Evolutionary conservation across 352 stramenopile species (phyloP), one percentile per base, ranked within the genome.

Genomic region (Globisporangium cystogenes): DNA sequence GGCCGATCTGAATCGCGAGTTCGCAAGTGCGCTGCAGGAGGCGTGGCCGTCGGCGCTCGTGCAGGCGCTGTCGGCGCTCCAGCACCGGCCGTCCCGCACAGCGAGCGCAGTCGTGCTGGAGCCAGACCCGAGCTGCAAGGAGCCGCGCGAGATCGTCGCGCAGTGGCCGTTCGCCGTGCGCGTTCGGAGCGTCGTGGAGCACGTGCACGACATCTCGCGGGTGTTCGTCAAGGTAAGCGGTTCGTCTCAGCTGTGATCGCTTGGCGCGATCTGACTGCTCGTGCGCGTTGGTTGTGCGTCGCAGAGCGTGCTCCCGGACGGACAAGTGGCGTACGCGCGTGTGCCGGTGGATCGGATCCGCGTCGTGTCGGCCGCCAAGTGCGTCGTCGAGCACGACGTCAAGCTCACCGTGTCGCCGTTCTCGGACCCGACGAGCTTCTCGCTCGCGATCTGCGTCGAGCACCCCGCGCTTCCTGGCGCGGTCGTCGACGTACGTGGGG

Each of bases 341-440:
- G 61, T 83, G 14, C 68, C 73, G 36, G 14, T 52, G 37, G 53
- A 26, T n/a, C 52, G 43, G 27, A 53, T 81, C 39, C 24, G 20
- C 16, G 42, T 48, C 24, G 44, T 52, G n/a, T 60, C 49, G 14
- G 42, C 60, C 10, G 49, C 56, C 16, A 60, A 58, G 14, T 61
- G 68, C 20, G 27, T 37, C 12, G 48, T 76, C 12, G 68, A 80
- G 10, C 55, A 71, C 53, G 63, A 41, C 6, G 75, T 84, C 26
- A 67, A 47, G 20, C 48, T 84, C 12, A 72, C 51, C 0, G 51
- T 84, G 21, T 58, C 64, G 24, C 73, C 76, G 7, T 85, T 85
- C 59, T 87, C 76, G 2, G 76, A 87, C 23, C 76, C 76, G 29
- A 83, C 67, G 4, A 61, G 54, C 26, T 79, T 81, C 26, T 50